A percentile compares a stretch with the other conserved stretches of the same genome.
Conservation (phyloP, 306 rosid species). For the Abrus pulchellus region DNA sequence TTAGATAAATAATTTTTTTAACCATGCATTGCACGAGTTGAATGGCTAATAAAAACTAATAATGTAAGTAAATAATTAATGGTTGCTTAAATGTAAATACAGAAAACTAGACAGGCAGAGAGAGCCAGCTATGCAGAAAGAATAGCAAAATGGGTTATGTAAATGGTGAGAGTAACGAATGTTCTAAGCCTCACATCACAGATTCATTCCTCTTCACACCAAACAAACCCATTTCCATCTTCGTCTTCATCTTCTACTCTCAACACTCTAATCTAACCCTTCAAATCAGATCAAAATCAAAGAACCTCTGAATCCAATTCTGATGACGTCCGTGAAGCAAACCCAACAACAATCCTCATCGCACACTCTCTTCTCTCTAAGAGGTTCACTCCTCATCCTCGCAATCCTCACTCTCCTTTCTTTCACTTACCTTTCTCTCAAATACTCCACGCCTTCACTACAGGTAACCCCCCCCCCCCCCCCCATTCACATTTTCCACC, state of each 20-base stretch:
- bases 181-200: conserved; percentile 26
- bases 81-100: too few relatives aligned
- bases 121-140: too few relatives aligned
- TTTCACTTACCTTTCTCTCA: conserved; percentile 79
- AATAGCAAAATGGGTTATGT: background rate
- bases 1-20: too few relatives aligned
- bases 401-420: conserved; percentile 81
- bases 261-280: conserved; percentile 6
- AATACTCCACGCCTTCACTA: conserved; percentile 51
- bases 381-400: conserved; percentile 72
- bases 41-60: too few relatives aligned
- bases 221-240: conserved; percentile 19
- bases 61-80: too few relatives aligned
- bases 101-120: too few relatives aligned
- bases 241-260: background rate
- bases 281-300: background rate
- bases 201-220: background rate
- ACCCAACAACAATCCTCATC: conserved; percentile 48
- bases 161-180: background rate
- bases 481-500: background rate
- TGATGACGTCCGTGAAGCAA: conserved; percentile 68
- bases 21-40: too few relatives aligned
- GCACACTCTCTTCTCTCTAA: conserved; percentile 65
- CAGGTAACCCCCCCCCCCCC: too few relatives aligned
- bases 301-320: conserved; percentile 11